Evolutionary conservation across 1,139 yeast species (phyloP), one percentile per base, ranked within the genome.

Genomic region (Taphrina flavorubra): DNA sequence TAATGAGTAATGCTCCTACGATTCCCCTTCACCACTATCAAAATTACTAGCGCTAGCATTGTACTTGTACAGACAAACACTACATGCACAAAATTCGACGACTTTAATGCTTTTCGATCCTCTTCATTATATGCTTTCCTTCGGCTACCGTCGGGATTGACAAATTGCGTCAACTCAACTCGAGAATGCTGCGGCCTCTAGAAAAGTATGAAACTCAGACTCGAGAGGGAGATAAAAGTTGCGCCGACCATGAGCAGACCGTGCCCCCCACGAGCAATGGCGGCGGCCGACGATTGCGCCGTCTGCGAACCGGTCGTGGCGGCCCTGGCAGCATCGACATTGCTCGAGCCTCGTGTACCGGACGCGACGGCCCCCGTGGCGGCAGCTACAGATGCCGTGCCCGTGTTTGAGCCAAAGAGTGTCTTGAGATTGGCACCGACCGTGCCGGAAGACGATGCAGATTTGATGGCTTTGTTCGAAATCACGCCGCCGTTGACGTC

Each of bases 401-500:
- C 67, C 16, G 61, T 55, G 42, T 63, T 63, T 40, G 61, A 13
- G 14, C 61, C 67, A 47, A 63, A 55, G 40, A 63, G 46, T 31
- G 61, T 55, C 44, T 36, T 37, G 37, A 63, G 55, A 25, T 53
- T 55, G 25, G 42, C 20, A 11, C 61, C 61, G 7, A 46, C 61
- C 10, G 61, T 36, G 6, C 61, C 61, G 11, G 67, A 63, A 10
- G 61, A 55, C 14, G 67, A 53, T 6, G 61, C 67, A 6, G 53
- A 34, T 31, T 58, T 63, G 61, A 63, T 55, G 25, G 49, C 47
- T 55, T 63, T 63, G 53, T 86, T 84, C 58, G 78, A 75, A 63
- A 88, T 82, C 61, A 76, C 78, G 20, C 85, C 83, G 65, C 85
- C 85, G 63, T 80, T 80, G 36, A 79, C 77, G 72, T 88, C 89